Evolutionary conservation across 2,329 filamentous ascomycete genomes (phyloP), one percentile per base, ranked within the genome.

Genomic region (Alternaria ventricosa): DNA sequence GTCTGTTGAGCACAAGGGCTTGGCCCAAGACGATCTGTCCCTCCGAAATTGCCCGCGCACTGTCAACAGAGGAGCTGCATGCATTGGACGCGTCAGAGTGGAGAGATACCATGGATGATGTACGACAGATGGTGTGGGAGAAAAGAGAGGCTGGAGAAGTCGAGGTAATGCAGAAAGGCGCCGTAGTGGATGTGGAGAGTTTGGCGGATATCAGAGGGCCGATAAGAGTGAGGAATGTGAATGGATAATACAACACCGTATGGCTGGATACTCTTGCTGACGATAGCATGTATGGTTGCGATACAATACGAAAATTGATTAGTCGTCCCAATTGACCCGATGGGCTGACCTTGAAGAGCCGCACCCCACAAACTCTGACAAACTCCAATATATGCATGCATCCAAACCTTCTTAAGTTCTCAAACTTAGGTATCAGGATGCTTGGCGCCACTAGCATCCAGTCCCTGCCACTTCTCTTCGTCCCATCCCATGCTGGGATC

Each of bases 1-100:
- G 61, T 28, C 71, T 82, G 23, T 70, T 82, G 20, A 59, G 64
- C 33, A 53, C 69, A 10, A 74, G 82, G 41, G 67, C 71, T 18
- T 77, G 72, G 54, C 85, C 84, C 11, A 86, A 86, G 69, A 86
- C 85, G 0, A 82, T 86, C 64, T 87, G 85, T 68, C 85, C 84
- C 5, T 86, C 84, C 13, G 84, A 86, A 73, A 79, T 85, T 43
- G 83, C 84, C 2, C 79, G 85, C 25, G 80, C 82, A 1, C 71
- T 86, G 9, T 80, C 82, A 13, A 18, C 61, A 3, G 59, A 71
- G 9, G 83, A 86, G 28, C 72, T 86, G 28, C 44, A 61, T 7
- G 56, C 53, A 20, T 49, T 79, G 41, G 44, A 66, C 23, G 71
- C 66, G 10, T 49, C 59, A 25, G 69, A 74, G 6, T 87, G 85